phyloP scores from a whole-genome alignment of 148 eudicot species.

The Linanthus parryae region DNA sequence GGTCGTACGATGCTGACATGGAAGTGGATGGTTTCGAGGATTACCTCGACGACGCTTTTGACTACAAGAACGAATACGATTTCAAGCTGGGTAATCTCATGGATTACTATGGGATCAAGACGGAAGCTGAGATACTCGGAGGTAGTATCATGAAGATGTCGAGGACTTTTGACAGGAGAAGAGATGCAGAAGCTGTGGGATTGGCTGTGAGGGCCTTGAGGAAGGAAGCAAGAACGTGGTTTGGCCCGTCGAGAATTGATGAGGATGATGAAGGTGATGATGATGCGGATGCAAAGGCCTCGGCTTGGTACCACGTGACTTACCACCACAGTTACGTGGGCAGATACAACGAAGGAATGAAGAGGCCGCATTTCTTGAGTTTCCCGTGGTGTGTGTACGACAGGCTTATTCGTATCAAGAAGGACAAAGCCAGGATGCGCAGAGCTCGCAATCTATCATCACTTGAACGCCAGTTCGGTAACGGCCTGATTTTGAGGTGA shows the following conservation, averaged over 20 bases:
- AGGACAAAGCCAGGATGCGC: conserved; percentile 10
- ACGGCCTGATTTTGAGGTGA: conserved; percentile 14
- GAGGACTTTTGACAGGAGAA: conserved; percentile 32
- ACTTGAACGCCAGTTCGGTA: conserved; percentile 14
- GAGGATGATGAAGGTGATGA: conserved; percentile 10
- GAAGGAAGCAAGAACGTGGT: conserved; percentile 16
- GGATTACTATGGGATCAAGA: conserved; percentile 46
- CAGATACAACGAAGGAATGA: conserved; percentile 28
- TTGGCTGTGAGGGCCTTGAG: conserved; percentile 23
- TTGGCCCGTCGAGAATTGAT: background rate
- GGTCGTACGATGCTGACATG: conserved; percentile 35
- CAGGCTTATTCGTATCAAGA: conserved; percentile 42
- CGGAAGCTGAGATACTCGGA: conserved; percentile 45
- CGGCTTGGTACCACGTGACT: conserved; percentile 66
- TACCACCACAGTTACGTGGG: conserved; percentile 44
- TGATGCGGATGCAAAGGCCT: conserved; percentile 37
- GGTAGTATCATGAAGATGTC: conserved; percentile 41
- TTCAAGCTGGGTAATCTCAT: conserved; percentile 35
- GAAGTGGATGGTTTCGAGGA: conserved; percentile 42
- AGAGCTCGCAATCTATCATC: conserved; percentile 13
- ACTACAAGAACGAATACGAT: conserved; percentile 29
- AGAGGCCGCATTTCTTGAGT: conserved; percentile 41
- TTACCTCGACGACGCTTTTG: conserved; percentile 23
- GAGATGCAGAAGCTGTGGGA: conserved; percentile 15
- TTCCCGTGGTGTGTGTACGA: conserved; percentile 64